Conservation (phyloP, 768 basidiomycete genomes). For the Lactifluus rugatus region DNA sequence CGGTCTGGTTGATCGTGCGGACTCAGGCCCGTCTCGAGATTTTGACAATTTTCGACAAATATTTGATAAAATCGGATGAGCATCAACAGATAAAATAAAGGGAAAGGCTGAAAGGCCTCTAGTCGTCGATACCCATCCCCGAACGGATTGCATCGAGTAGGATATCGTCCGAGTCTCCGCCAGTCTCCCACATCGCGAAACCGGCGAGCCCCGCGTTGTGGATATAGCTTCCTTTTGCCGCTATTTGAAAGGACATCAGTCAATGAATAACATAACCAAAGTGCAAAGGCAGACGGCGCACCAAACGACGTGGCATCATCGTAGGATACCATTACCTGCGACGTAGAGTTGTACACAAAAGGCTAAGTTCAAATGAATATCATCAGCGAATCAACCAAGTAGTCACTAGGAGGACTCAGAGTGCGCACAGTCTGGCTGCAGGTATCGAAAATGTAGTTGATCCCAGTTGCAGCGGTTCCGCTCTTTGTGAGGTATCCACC, state of each 20-base stretch:
- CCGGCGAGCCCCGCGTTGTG: slow-evolving; percentile 28
- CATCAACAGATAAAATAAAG: neutral
- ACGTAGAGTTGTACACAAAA: slow-evolving; percentile 1
- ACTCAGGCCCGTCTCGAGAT: too few species aligned
- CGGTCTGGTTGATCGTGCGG: too few species aligned
- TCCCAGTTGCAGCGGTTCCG: slow-evolving; percentile 36
- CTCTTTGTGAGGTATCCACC: slow-evolving; percentile 40
- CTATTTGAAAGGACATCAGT: slow-evolving; percentile 21
- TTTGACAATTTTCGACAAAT: too few species aligned
- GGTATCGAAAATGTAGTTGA: slow-evolving; percentile 35
- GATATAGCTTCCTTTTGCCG: slow-evolving; percentile 37
- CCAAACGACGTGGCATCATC: slow-evolving; percentile 36
- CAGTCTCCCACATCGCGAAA: slow-evolving; percentile 38
- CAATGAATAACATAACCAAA: neutral
- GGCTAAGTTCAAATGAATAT: neutral
- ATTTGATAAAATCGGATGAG: neutral
- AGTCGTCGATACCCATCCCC: slow-evolving; percentile 2
- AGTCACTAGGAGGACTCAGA: neutral
- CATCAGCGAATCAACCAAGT: neutral
- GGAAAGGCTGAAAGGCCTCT: neutral
- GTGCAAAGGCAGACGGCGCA: neutral
- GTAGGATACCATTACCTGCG: slow-evolving; percentile 51
- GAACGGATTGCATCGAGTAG: slow-evolving; percentile 28
- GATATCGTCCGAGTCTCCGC: slow-evolving; percentile 32
- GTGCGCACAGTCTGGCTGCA: slow-evolving; percentile 27